A percentile compares a stretch with the other conserved stretches of the same genome.
These are phyloP conservation scores for Sporisorium exsertum DNA, from an alignment of 1,284 basidiomycete species.

Conservation along the genomic window DNA sequence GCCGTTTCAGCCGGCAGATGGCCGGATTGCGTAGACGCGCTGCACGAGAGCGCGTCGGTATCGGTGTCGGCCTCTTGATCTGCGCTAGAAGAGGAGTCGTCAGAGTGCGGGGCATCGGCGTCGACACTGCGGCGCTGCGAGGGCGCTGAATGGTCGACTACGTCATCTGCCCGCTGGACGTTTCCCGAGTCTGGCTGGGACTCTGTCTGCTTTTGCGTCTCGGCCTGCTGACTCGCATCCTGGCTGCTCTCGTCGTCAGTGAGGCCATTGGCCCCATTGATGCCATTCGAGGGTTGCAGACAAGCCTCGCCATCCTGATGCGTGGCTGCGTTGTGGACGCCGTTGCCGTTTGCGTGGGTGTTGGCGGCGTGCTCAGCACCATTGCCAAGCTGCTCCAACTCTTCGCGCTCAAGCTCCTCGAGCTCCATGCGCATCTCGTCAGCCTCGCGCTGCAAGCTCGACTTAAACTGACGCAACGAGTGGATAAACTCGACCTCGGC, in stretches of 20 bases:
- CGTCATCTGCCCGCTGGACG: slow-evolving; percentile 55
- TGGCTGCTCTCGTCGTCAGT: slow-evolving; percentile 1
- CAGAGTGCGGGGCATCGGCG: slow-evolving; percentile 36
- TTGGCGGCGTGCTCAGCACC: background rate
- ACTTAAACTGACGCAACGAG: slow-evolving; percentile 60
- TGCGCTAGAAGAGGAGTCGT: slow-evolving; percentile 1
- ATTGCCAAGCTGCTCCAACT: slow-evolving; percentile 37
- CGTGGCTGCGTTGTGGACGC: slow-evolving; percentile 5
- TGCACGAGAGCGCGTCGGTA: slow-evolving; percentile 37
- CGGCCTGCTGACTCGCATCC: background rate
- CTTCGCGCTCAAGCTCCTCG: slow-evolving; percentile 51
- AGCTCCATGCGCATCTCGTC: slow-evolving; percentile 60
- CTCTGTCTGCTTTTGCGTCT: background rate
- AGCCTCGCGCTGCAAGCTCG: slow-evolving; percentile 60
- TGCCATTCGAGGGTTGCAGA: slow-evolving; percentile 3
- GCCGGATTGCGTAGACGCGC: slow-evolving; percentile 44
- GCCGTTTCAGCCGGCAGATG: slow-evolving; percentile 39
- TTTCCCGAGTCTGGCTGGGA: slow-evolving; percentile 42
- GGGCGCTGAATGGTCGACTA: slow-evolving; percentile 18
- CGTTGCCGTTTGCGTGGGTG: slow-evolving; percentile 15
- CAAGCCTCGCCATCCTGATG: slow-evolving; percentile 3
- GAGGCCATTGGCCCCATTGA: slow-evolving; percentile 11
- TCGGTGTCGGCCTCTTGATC: slow-evolving; percentile 12
- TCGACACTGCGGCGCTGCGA: slow-evolving; percentile 29
- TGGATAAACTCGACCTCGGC: slow-evolving; percentile 65